These are phyloP conservation scores for Beta lomatogona DNA, from an alignment of 179 eudicot genomes.

Conservation along the genomic window DNA sequence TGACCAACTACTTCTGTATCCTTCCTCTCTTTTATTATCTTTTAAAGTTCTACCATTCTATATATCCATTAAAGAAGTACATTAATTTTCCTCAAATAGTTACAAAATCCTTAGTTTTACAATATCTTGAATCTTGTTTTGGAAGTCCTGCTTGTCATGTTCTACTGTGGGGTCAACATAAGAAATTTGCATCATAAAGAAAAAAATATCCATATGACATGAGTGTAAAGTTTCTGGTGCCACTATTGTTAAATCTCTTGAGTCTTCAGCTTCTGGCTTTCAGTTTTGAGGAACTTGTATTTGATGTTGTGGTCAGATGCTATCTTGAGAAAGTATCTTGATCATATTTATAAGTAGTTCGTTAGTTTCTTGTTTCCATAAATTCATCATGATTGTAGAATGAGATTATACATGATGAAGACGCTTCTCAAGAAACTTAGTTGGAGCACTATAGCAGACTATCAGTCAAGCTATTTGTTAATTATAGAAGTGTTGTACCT, in stretches of 20 bases:
- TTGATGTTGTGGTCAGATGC: neutral
- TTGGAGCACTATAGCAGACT: neutral
- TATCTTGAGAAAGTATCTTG: neutral
- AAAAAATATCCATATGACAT: too few species aligned
- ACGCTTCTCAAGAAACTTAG: neutral
- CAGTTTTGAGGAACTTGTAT: neutral
- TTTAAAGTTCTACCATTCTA: neutral
- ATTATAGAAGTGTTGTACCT: neutral
- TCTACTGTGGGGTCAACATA: neutral
- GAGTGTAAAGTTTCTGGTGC: neutral
- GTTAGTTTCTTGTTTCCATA: neutral
- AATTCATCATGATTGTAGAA: neutral
- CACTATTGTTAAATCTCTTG: neutral
- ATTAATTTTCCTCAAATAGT: neutral
- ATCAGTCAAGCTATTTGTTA: neutral
- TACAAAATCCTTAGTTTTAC: neutral
- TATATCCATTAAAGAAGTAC: neutral
- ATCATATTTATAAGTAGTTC: neutral
- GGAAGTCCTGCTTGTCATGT: neutral
- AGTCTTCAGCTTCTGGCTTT: neutral
- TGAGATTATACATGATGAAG: neutral
- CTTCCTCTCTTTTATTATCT: conserved; percentile 22
- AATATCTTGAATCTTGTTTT: neutral
- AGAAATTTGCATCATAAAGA: neutral
- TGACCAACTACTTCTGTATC: conserved; percentile 99